Evolutionary conservation across 2,329 filamentous ascomycete genomes (phyloP), one percentile per base, ranked within the genome.

Genomic region (Hypoxylon sp.): DNA sequence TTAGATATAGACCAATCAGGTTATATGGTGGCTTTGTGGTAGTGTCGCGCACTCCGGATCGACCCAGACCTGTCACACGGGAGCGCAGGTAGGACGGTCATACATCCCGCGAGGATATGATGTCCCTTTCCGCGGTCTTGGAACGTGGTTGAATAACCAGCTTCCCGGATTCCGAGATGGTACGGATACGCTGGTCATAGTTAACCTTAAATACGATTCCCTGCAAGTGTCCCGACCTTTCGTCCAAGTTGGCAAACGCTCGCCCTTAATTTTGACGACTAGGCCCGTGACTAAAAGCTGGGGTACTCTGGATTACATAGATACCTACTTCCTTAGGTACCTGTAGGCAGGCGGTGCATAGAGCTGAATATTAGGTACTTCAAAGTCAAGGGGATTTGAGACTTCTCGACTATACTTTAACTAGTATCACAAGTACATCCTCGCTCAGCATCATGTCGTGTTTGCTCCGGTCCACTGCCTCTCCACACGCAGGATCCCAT

Each of bases 101-200:
- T 59, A 67, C 61, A 45, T 63, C 38, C 65, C 60, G 58, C 65
- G 65, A 63, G 58, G 65, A 63, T 61, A 21, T 28, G 43, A 58
- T 64, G 57, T 49, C 30, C 23, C 52, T 64, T 56, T n/a, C 68
- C 65, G 61, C 36, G 25, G 46, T 38, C 52, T 61, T 67, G 66
- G 65, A 63, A 67, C 63, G 63, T 65, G 58, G 63, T 46, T 55
- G 58, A 53, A 67, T 62, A 67, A 70, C 68, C 61, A 65, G 67
- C 56, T 62, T 73, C 65, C 71, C 73, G 71, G 70, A 71, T 68
- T 71, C 73, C 71, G 69, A 69, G 58, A 56, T 46, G 51, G 68
- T 65, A 65, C 34, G 51, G 49, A 30, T 21, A 38, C n/a, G 49
- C n/a, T 60, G 36, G 28, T 43, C 32, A 30, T 23, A 28, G 43